Percentiles rank a stretch among this genome's conserved stretches.
These are phyloP conservation scores for Kockiozyma suomiensis DNA, from an alignment of 805 yeast species.

Conservation along the genomic window DNA sequence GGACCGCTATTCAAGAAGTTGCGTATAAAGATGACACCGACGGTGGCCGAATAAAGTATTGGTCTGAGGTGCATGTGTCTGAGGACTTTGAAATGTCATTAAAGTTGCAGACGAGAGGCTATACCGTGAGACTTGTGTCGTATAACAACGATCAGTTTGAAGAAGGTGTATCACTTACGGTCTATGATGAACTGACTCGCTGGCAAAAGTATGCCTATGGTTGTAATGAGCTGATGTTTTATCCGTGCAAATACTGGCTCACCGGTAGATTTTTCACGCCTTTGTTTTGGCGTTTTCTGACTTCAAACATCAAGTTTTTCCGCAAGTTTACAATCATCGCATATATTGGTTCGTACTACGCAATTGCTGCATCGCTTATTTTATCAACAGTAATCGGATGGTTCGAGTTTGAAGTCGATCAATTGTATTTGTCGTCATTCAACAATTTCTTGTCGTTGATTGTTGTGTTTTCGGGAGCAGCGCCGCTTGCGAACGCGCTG, in stretches of 20 bases:
- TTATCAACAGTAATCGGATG: conserved; percentile 24
- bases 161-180: conserved; percentile 31
- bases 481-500: conserved; percentile 21
- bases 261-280: conserved; percentile 19
- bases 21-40: conserved; percentile 24
- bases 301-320: conserved; percentile 23
- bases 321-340: conserved; percentile 26
- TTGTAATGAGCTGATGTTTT: conserved; percentile 24
- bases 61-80: conserved; percentile 30
- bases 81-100: conserved; percentile 32
- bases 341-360: conserved; percentile 29
- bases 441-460: conserved; percentile 13
- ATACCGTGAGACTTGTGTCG: conserved; percentile 17
- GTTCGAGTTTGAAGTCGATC: conserved; percentile 17
- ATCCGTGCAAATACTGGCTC: conserved; percentile 22
- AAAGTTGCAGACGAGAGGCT: conserved; percentile 24
- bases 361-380: conserved; percentile 22
- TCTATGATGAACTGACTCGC: conserved; percentile 30
- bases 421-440: conserved; percentile 23
- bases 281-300: conserved; percentile 21
- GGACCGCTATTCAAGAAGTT: conserved; percentile 30
- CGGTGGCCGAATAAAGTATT: conserved; percentile 23
- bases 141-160: conserved; percentile 23
- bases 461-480: conserved; percentile 23
- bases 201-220: conserved; percentile 32